Percentiles rank a stretch among this genome's conserved stretches.
Conservation (phyloP, 345 rosid genomes). For the Eucalyptus albens region DNA sequence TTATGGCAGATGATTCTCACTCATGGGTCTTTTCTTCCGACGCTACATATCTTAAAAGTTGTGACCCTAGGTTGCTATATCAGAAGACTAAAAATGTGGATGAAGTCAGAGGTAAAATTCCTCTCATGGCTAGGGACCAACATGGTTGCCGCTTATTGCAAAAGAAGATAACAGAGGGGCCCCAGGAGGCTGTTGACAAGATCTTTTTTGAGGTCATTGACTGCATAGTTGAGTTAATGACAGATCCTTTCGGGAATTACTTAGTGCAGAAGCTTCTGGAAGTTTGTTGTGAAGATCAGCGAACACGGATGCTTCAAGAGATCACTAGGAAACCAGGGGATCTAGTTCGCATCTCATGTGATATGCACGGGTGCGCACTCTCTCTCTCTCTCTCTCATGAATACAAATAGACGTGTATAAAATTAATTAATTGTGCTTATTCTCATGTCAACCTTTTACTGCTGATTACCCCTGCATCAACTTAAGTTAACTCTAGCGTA, state of each 20-base stretch:
- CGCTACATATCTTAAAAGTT: conserved; percentile 10
- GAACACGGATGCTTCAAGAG: conserved; percentile 40
- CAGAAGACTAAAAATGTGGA: conserved; percentile 33
- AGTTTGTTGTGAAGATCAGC: conserved; percentile 62
- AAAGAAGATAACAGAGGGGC: conserved; percentile 56
- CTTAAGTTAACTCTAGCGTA: background rate
- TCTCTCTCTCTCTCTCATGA: background rate
- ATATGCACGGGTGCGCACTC: conserved; percentile 57
- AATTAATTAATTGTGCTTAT: background rate
- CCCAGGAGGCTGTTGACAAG: conserved; percentile 42
- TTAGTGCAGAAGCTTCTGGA: conserved; percentile 75
- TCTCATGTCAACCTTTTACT: background rate
- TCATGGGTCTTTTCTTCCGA: conserved; percentile 18
- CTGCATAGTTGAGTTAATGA: conserved; percentile 61
- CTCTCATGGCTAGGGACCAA: conserved; percentile 68
- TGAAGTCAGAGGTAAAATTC: conserved; percentile 45
- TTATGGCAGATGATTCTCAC: conserved; percentile 15
- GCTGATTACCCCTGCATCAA: background rate
- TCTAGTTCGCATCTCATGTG: conserved; percentile 64
- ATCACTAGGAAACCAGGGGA: conserved; percentile 44
- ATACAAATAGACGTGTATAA: background rate
- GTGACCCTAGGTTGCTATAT: conserved; percentile 25
- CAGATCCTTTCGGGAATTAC: conserved; percentile 78
- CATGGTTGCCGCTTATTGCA: conserved; percentile 77
- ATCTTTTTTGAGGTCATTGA: conserved; percentile 61